Evolutionary conservation across 73 alveolate species (phyloP), one percentile per base, ranked within the genome.

Genomic region (Paraurostyla sp.): DNA sequence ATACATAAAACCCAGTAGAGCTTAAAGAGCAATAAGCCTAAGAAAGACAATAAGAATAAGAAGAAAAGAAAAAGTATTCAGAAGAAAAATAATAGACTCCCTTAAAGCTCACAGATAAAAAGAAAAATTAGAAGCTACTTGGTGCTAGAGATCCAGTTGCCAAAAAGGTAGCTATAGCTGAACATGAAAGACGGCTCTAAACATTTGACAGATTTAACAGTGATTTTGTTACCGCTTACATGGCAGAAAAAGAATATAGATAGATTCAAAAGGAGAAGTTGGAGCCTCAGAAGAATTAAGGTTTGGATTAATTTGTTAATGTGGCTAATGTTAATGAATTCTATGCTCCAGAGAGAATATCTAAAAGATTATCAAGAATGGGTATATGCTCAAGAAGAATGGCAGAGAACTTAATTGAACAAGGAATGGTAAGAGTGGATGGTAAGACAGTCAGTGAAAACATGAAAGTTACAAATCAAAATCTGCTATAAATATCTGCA

Each of bases 331-430:
- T 89, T 23, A 80, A 88, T 7, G 91, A 63, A 13, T 71, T 90
- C 36, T 9, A 52, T 15, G 23, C 63, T 22, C 51, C 87, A 4
- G 95, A 92, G 63, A 68, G 98, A 43, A 88, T 94, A 11, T 83
- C 97, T 36, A 95, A 95, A 54, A 75, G 96, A 38, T 69, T 95
- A 57, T 73, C 95, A 20, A 73, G 95, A 23, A 82, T 94, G 62
- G 97, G 97, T 7, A 81, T 95, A 29, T 95, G 99, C 76, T 91
- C 97, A 22, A 82, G 99, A 68, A 83, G 97, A 58, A 80, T 87
- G 76, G 99, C 99, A 35, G 99, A 95, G 63, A 81, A 90, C 54
- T 51, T 95, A 78, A 91, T 95, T 22, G 75, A 80, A 58, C 91
- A 93, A 62, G 97, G 99, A 0, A 76, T 95, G 96, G 92, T 95